These are phyloP conservation scores for Penicillium dipodomyicola DNA, from an alignment of 495 filamentous ascomycete species.

Conservation along the genomic window DNA sequence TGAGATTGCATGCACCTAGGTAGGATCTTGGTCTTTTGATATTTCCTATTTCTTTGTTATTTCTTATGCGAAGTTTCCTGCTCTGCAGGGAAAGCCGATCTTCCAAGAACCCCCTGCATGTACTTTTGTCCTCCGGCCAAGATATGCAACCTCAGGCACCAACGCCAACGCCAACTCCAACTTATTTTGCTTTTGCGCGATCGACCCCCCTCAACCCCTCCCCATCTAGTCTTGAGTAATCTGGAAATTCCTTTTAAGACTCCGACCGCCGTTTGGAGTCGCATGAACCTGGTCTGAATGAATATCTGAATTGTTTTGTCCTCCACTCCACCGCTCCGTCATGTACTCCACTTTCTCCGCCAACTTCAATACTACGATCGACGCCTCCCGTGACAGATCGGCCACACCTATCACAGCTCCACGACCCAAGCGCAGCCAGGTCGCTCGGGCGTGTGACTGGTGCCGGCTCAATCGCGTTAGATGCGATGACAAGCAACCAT, in stretches of 20 bases:
- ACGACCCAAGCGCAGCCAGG: slow-evolving; percentile 34
- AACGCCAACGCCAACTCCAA: neutral
- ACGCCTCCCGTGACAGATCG: neutral
- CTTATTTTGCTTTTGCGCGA: too few species aligned
- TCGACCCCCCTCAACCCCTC: too few species aligned
- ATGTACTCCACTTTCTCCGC: slow-evolving; percentile 7
- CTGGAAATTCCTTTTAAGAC: neutral
- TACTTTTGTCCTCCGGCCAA: neutral
- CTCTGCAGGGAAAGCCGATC: neutral
- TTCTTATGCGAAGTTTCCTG: neutral
- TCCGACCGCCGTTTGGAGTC: neutral
- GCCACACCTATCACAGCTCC: slow-evolving; percentile 1
- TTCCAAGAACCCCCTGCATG: neutral
- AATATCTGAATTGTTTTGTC: neutral
- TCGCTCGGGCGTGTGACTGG: slow-evolving; percentile 46
- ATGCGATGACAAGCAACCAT: slow-evolving; percentile 46
- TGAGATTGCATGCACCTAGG: neutral
- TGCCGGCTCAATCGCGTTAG: slow-evolving; percentile 46
- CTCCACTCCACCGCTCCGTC: neutral
- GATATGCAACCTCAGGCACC: neutral
- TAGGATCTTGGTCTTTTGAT: neutral
- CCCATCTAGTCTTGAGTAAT: neutral
- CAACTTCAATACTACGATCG: slow-evolving; percentile 2
- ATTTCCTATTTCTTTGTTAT: neutral
- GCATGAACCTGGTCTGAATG: neutral